Conservation (phyloP, 176 grass and related monocot genomes). For the maize (Zea mays) region DNA sequence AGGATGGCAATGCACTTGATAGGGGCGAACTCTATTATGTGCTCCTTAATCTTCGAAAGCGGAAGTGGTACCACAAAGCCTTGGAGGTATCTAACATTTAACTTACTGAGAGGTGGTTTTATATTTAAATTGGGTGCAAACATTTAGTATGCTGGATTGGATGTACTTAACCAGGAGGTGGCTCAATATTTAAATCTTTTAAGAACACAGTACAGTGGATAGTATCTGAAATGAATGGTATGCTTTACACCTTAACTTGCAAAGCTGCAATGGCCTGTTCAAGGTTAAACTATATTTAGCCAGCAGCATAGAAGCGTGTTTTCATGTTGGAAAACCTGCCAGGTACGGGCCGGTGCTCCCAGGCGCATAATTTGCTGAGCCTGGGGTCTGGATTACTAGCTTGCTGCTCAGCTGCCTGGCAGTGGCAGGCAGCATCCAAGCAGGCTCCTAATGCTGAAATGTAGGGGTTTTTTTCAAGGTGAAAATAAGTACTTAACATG, state of each 20-base stretch:
- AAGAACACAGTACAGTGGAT: not conserved
- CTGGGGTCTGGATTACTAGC: not conserved
- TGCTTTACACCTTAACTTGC: conserved; percentile 1
- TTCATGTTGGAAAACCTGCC: not conserved
- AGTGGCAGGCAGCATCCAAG: not conserved
- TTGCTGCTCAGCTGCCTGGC: not conserved
- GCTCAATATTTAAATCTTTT: not conserved
- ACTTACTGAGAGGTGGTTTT: not conserved
- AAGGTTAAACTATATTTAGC: not conserved
- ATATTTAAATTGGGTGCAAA: not conserved
- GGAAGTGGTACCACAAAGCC: conserved; percentile 53
- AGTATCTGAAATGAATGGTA: not conserved
- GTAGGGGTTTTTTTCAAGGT: not conserved
- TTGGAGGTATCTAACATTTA: conserved; percentile 61
- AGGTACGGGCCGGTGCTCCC: not conserved
- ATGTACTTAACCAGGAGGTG: conserved; percentile 48
- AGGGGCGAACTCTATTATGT: conserved; percentile 42
- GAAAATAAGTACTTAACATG: not conserved
- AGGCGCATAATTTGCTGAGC: not conserved
- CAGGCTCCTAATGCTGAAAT: not conserved
- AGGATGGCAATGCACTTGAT: conserved; percentile 56
- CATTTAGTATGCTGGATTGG: conserved; percentile 32
- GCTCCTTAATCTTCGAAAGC: conserved; percentile 53
- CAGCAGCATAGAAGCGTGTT: not conserved
- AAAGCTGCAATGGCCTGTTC: not conserved